A percentile compares a stretch with the other conserved stretches of the same genome.
Evolutionary conservation across 805 yeast species (phyloP).

Genomic region (Candida gorgasii): DNA sequence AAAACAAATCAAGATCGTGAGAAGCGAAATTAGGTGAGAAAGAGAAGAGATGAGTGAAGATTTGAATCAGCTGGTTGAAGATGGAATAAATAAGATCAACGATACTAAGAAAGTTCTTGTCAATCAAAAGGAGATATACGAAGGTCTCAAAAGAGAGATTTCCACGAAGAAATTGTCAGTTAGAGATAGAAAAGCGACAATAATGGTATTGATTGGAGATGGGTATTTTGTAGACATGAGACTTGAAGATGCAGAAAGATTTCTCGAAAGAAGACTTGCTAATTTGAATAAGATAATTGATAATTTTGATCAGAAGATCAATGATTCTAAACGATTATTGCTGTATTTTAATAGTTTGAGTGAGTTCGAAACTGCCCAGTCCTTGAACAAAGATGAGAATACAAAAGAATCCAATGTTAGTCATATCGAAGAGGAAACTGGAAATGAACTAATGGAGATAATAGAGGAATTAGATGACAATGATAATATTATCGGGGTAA

Average conservation of each 20-base stretch:
- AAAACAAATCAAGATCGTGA: constrained; percentile 5
- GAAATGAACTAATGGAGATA: constrained; percentile 72
- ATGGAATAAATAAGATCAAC: neutral
- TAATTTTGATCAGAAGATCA: constrained; percentile 40
- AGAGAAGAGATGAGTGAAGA: constrained; percentile 6
- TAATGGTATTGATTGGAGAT: constrained; percentile 35
- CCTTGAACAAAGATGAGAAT: constrained; percentile 17
- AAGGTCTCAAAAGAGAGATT: neutral
- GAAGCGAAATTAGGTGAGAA: neutral
- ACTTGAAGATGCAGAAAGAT: constrained; percentile 27
- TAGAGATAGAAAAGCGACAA: neutral
- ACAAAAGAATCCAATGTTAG: constrained; percentile 1
- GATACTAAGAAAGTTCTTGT: neutral
- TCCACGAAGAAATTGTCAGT: neutral
- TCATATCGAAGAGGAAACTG: constrained; percentile 24
- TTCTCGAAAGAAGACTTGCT: constrained; percentile 26
- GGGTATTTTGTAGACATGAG: constrained; percentile 41
- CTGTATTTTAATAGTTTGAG: constrained; percentile 1
- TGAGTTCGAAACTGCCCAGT: constrained; percentile 24
- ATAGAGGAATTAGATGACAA: constrained; percentile 78
- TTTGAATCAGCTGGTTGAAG: constrained; percentile 1
- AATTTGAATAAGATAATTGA: constrained; percentile 31
- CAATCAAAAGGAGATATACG: neutral
- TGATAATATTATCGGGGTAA: constrained; percentile 59
- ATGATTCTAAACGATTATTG: constrained; percentile 21